Conservation (phyloP, 805 yeast genomes). For the Wickerhamiella galacta region DNA sequence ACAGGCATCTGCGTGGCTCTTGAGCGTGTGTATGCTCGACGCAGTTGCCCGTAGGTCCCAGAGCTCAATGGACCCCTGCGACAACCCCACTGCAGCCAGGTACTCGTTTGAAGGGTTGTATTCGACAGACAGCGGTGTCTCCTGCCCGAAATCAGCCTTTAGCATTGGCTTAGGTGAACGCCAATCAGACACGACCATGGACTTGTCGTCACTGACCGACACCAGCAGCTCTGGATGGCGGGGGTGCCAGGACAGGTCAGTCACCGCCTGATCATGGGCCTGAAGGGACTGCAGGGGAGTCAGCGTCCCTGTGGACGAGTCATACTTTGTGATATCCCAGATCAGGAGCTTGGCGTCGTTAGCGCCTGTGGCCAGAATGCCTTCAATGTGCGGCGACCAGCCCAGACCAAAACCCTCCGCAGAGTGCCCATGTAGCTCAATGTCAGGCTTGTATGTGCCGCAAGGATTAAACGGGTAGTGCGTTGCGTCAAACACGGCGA, state of each 20-base stretch:
- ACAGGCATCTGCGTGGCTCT: slow-evolving; percentile 36
- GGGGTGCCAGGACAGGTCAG: slow-evolving; percentile 56
- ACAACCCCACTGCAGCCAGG: slow-evolving; percentile 52
- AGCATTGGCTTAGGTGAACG: not conserved
- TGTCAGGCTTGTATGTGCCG: slow-evolving; percentile 31
- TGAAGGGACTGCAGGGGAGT: slow-evolving; percentile 14
- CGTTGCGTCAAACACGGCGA: slow-evolving; percentile 63
- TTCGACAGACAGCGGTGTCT: slow-evolving; percentile 26
- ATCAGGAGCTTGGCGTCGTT: slow-evolving; percentile 46
- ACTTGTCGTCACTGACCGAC: slow-evolving; percentile 46
- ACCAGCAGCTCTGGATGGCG: slow-evolving; percentile 45
- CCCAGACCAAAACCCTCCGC: slow-evolving; percentile 43
- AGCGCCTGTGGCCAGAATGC: slow-evolving; percentile 41
- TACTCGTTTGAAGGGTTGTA: slow-evolving; percentile 41
- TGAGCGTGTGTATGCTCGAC: slow-evolving; percentile 21
- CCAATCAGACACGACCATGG: slow-evolving; percentile 7
- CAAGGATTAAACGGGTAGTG: slow-evolving; percentile 44
- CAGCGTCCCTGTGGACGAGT: slow-evolving; percentile 15
- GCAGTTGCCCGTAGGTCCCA: slow-evolving; percentile 46
- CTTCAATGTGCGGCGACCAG: slow-evolving; percentile 57
- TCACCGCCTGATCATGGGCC: slow-evolving; percentile 36
- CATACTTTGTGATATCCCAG: slow-evolving; percentile 45
- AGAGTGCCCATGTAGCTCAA: slow-evolving; percentile 28
- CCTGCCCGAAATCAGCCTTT: not conserved
- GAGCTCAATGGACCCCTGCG: slow-evolving; percentile 35